Conservation (phyloP, 176 grass and related monocot genomes). For the Oryza punctata region DNA sequence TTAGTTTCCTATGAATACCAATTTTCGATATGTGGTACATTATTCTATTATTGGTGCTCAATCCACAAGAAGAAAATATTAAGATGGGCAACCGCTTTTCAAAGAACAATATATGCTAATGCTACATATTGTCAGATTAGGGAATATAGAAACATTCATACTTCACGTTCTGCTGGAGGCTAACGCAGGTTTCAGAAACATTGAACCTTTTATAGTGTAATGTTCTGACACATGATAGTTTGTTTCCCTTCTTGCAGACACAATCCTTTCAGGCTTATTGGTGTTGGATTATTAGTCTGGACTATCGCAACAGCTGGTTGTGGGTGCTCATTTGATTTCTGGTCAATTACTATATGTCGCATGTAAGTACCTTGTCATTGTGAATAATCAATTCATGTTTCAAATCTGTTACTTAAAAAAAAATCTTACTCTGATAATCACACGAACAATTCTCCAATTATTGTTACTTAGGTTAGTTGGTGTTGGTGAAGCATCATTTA, state of each 20-base stretch:
- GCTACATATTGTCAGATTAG: not conserved
- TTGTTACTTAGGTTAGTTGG: conserved; percentile 88
- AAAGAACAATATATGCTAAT: conserved; percentile 7
- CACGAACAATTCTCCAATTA: conserved; percentile 14
- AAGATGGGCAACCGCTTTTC: not conserved
- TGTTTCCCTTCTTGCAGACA: conserved; percentile 52
- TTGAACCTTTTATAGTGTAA: conserved; percentile 2
- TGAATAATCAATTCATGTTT: conserved; percentile 9
- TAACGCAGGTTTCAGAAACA: not conserved
- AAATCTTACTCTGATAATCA: conserved; percentile 16
- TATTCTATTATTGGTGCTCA: conserved; percentile 1
- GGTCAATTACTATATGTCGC: conserved; percentile 96
- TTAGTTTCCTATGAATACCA: conserved; percentile 31
- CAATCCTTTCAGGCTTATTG: conserved; percentile 99
- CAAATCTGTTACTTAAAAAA: conserved; percentile 16
- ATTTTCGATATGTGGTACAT: not conserved
- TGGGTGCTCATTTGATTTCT: conserved; percentile 92
- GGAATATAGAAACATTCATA: not conserved
- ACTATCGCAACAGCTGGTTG: conserved; percentile 95
- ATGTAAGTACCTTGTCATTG: conserved; percentile 63
- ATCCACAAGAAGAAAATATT: not conserved
- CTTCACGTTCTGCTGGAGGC: not conserved
- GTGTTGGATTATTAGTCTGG: conserved; percentile 90
- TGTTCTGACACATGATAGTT: conserved; percentile 9
- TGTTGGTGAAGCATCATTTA: conserved; percentile 99